phyloP scores from a whole-genome alignment of 352 stramenopile genomes.

The Pythium sukuiense region DNA sequence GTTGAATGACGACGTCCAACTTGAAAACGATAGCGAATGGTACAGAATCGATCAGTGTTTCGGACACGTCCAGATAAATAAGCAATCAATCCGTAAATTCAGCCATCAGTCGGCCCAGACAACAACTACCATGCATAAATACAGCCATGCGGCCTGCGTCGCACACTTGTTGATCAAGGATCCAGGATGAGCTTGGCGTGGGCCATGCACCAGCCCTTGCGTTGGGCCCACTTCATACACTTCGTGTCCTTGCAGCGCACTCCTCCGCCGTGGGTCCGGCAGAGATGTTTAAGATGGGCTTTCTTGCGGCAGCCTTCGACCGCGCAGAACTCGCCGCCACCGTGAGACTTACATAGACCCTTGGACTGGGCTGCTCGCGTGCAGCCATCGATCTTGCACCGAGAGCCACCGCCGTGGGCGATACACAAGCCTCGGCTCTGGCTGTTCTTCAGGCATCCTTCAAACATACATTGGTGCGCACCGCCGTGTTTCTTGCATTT shows the following conservation, averaged over 20 bases:
- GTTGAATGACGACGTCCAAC: neutral
- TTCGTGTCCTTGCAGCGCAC: slow-evolving; percentile 80
- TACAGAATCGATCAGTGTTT: neutral
- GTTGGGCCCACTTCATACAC: slow-evolving; percentile 85
- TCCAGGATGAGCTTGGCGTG: slow-evolving; percentile 79
- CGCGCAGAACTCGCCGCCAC: slow-evolving; percentile 77
- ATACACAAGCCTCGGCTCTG: slow-evolving; percentile 86
- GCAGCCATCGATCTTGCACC: slow-evolving; percentile 79
- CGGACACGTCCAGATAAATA: neutral
- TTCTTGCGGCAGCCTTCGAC: slow-evolving; percentile 86
- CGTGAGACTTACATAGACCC: slow-evolving; percentile 84
- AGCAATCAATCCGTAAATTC: neutral
- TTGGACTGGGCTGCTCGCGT: slow-evolving; percentile 83
- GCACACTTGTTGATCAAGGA: slow-evolving; percentile 21
- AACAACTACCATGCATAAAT: neutral
- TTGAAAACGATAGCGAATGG: neutral
- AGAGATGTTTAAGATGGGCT: slow-evolving; percentile 84
- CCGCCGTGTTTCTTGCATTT: slow-evolving; percentile 90
- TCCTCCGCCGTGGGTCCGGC: slow-evolving; percentile 83
- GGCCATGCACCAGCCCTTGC: slow-evolving; percentile 89
- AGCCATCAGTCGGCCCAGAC: neutral
- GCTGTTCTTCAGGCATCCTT: slow-evolving; percentile 87
- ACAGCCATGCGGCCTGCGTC: neutral
- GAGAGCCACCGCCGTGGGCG: slow-evolving; percentile 76
- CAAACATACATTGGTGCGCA: slow-evolving; percentile 81